Evolutionary conservation across 768 basidiomycete genomes (phyloP).

Genomic region (Rhizopogon roseolus): DNA sequence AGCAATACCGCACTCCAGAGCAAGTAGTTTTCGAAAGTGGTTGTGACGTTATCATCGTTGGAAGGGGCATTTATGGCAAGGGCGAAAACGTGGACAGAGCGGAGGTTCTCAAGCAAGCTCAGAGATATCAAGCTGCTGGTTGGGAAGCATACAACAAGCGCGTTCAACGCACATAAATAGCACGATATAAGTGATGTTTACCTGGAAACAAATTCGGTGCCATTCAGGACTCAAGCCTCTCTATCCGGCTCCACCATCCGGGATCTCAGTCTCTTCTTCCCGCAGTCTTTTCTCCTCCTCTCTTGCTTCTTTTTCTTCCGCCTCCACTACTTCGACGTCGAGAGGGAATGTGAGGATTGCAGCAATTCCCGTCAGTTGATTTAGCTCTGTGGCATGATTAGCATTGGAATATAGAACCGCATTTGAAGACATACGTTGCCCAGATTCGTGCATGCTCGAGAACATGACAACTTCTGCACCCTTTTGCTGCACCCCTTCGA

Average conservation of each 20-base stretch:
- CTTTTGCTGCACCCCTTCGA: slow-evolving; percentile 83
- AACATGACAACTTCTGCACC: slow-evolving; percentile 95
- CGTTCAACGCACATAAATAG: slow-evolving; percentile 5
- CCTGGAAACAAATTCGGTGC: neutral
- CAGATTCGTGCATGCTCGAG: slow-evolving; percentile 99
- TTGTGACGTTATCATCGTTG: slow-evolving; percentile 96
- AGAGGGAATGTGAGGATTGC: slow-evolving; percentile 95
- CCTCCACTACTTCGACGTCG: slow-evolving; percentile 92
- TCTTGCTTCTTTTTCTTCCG: slow-evolving; percentile 77
- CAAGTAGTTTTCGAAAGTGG: slow-evolving; percentile 79
- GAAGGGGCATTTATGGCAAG: slow-evolving; percentile 86
- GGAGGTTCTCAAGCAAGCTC: slow-evolving; percentile 59
- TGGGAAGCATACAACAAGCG: slow-evolving; percentile 88
- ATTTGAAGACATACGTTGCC: slow-evolving; percentile 69
- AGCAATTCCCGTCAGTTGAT: slow-evolving; percentile 90
- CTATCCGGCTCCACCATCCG: slow-evolving; percentile 1
- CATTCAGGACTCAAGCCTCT: neutral
- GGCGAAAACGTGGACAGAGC: slow-evolving; percentile 33
- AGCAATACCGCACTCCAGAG: slow-evolving; percentile 89
- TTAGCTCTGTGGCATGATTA: slow-evolving; percentile 62
- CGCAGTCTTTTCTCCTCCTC: slow-evolving; percentile 32
- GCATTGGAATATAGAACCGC: neutral
- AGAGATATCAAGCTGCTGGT: slow-evolving; percentile 78
- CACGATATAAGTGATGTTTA: neutral
- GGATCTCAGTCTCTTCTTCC: slow-evolving; percentile 5